These are phyloP conservation scores for thale cress (Arabidopsis thaliana) DNA, from an alignment of 345 rosid genomes.

Conservation along the genomic window TAIR10.1 NC_003070.9:26629001-26629500, in stretches of 20 bases:
- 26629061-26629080: conserved; percentile 59
- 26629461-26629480: conserved; percentile 42
- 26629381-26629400: conserved; percentile 31
- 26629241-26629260: conserved; percentile 42
- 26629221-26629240: conserved; percentile 52
- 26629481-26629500: conserved; percentile 40
- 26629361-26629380: conserved; percentile 24
- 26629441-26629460: conserved; percentile 39
- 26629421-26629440: conserved; percentile 39
- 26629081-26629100: conserved; percentile 55
- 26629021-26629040: conserved; percentile 48
- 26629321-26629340: conserved; percentile 42
- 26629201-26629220: conserved; percentile 45
- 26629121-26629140: conserved; percentile 71
- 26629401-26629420: conserved; percentile 40
- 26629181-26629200: conserved; percentile 65
- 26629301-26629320: conserved; percentile 51
- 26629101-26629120: conserved; percentile 56
- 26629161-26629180: conserved; percentile 79
- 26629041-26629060: conserved; percentile 47
- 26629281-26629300: conserved; percentile 44
- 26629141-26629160: conserved; percentile 92
- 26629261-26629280: conserved; percentile 47
- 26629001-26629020: conserved; percentile 52
- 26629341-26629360: conserved; percentile 37